A percentile compares a stretch with the other conserved stretches of the same genome.
phyloP scores from a whole-genome alignment of 2,329 filamentous ascomycete species.

The Incumbomyces delicatus region DNA sequence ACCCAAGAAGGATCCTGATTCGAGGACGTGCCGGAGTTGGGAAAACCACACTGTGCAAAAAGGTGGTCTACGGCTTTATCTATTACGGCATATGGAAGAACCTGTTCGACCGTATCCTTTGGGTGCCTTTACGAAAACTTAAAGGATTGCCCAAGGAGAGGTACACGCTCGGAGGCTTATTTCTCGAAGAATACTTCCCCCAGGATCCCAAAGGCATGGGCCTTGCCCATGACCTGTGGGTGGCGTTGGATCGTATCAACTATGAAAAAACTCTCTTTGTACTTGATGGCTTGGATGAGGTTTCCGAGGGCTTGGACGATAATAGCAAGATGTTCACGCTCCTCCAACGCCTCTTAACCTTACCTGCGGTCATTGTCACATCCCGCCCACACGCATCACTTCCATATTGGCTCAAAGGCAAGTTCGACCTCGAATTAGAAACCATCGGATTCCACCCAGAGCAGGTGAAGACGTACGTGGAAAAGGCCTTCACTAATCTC shows the following conservation, averaged over 20 bases:
- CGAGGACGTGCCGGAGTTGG: too few relatives aligned
- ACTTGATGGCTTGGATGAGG: slow-evolving; percentile 38
- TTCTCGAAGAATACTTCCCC: slow-evolving; percentile 25
- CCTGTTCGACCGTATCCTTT: slow-evolving; percentile 31
- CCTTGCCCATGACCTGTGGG: slow-evolving; percentile 16
- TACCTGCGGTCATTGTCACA: neutral
- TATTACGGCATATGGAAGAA: slow-evolving; percentile 20
- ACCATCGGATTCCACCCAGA: slow-evolving; percentile 31
- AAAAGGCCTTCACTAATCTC: slow-evolving; percentile 11
- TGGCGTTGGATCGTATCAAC: slow-evolving; percentile 1
- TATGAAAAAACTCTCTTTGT: slow-evolving; percentile 28
- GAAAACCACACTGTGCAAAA: slow-evolving; percentile 36
- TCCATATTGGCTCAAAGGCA: slow-evolving; percentile 20
- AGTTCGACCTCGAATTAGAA: slow-evolving; percentile 30
- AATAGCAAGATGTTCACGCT: neutral
- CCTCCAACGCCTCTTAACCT: neutral
- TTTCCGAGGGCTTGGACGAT: slow-evolving; percentile 18
- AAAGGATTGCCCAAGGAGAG: slow-evolving; percentile 11
- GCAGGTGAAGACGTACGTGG: slow-evolving; percentile 29
- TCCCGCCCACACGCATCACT: neutral
- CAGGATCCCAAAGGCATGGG: slow-evolving; percentile 5
- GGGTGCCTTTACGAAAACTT: slow-evolving; percentile 31
- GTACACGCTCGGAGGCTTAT: slow-evolving; percentile 22
- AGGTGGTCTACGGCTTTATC: slow-evolving; percentile 30
- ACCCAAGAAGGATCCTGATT: too few relatives aligned